Evolutionary conservation across 2,329 filamentous ascomycete species (phyloP).

Genomic region (Trichoderma harzianum): DNA sequence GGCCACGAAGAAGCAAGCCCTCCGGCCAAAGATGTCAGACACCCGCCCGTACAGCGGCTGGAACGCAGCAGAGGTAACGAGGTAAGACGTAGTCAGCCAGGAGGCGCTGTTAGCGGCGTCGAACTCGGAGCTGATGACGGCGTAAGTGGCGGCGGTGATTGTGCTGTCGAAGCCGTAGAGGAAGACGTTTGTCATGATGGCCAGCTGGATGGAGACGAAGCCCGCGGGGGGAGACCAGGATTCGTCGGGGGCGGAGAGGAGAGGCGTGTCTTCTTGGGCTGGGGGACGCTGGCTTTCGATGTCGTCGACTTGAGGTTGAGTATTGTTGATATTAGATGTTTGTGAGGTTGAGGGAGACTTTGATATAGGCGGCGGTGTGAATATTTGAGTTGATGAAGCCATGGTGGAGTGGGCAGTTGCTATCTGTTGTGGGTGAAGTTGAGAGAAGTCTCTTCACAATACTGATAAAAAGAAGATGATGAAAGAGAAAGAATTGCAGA

Average conservation of each 20-base stretch:
- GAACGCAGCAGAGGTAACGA: slow-evolving; percentile 68
- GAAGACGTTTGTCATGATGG: slow-evolving; percentile 59
- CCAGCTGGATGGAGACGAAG: slow-evolving; percentile 57
- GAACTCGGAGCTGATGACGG: slow-evolving; percentile 72
- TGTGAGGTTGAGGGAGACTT: neutral
- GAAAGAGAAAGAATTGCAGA: neutral
- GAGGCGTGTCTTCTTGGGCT: slow-evolving; percentile 16
- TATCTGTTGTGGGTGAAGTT: neutral
- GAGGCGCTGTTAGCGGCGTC: slow-evolving; percentile 68
- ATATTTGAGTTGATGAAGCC: neutral
- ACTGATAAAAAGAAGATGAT: neutral
- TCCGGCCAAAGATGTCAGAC: slow-evolving; percentile 66
- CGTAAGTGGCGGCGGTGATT: slow-evolving; percentile 70
- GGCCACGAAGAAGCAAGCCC: slow-evolving; percentile 61
- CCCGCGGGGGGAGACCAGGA: slow-evolving; percentile 48
- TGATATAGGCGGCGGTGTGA: neutral
- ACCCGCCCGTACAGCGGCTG: slow-evolving; percentile 69
- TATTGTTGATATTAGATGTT: neutral
- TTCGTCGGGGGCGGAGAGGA: slow-evolving; percentile 24
- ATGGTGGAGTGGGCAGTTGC: neutral
- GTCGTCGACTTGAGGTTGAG: neutral
- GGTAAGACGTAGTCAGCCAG: slow-evolving; percentile 71
- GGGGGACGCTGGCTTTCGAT: neutral
- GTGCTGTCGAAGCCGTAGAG: slow-evolving; percentile 68
- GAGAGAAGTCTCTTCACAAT: neutral